phyloP scores from a whole-genome alignment of 148 eudicot genomes.

The Nepenthes mirabilis region DNA sequence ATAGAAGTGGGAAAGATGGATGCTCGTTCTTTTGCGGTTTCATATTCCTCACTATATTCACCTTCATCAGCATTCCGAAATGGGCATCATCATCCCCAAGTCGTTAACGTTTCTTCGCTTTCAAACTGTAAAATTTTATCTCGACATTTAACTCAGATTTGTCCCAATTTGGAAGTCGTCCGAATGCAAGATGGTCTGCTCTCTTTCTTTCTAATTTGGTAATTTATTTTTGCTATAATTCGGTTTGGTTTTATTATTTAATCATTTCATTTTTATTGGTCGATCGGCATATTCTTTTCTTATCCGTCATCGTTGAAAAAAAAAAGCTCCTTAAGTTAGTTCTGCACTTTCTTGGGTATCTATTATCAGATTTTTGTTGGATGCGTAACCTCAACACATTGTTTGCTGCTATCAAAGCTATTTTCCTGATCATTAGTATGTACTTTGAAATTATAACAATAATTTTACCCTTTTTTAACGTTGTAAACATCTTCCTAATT shows the following conservation, averaged over 20 bases:
- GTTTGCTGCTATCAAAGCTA: no score
- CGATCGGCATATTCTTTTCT: no score
- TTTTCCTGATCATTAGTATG: no score
- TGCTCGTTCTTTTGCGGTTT: constrained; percentile 32
- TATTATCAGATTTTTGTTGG: no score
- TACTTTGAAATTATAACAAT: no score
- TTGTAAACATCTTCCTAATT: no score
- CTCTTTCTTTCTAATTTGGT: not conserved
- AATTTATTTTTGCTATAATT: not conserved
- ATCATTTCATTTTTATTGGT: not conserved
- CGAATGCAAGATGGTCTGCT: constrained; percentile 57
- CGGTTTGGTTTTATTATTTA: not conserved
- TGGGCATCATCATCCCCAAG: constrained; percentile 14
- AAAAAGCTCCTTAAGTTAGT: no score
- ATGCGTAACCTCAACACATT: no score
- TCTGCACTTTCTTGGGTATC: no score
- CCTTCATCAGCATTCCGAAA: constrained; percentile 17
- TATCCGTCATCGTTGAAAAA: no score
- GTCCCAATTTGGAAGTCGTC: constrained; percentile 15
- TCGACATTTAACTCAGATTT: constrained; percentile 8
- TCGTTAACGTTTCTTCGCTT: constrained; percentile 18
- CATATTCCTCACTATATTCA: not conserved
- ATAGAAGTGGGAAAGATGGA: constrained; percentile 23
- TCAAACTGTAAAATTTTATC: constrained; percentile 12
- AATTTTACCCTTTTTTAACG: no score